Base-by-base conservation (phyloP, 2,329 filamentous ascomycete species). In the Cryphonectria nitschkei region DNA sequence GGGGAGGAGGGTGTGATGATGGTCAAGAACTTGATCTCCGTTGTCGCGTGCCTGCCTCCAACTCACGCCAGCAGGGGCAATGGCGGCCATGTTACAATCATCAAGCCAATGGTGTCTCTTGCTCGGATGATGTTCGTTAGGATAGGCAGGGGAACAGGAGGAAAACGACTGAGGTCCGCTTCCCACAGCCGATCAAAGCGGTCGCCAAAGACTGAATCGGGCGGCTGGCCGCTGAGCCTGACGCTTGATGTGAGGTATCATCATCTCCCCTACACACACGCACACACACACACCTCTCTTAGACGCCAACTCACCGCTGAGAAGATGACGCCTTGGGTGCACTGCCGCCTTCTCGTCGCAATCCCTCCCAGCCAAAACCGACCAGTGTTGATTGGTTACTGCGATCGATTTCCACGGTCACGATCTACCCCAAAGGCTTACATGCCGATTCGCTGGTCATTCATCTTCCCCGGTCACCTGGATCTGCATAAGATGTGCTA, bases 381-480 rank as follows among this genome's bases (percentile, higher is more conserved):
- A 29, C 67, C 56, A 32, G 39, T 62, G 41, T 65, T 54, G 43
- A 29, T 60, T 66, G 54, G 39, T 26, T 22, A 65, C 41, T 39
- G 37, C 34, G 14, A 26, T 56, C 61, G 43, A 54, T 34, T 37
- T 62, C 13, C 46, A n/a, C 43, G 26, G 50, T 65, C 64, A 66
- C 43, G n/a, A 50, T 29, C 37, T 34, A 22, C n/a, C n/a, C 52
- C 46, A 9, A 39, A 61, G 39, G 65, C 68, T 63, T 46, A 19
- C 63, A 32, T 68, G 68, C 70, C 70, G 65, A 68, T 66, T 65
- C 65, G 68, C 61, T 26, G 37, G 52, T 16, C 29, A 29, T 50
- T 14, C 63, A 41, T 64, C 37, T 39, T n/a, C 63, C 32, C 68
- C 52, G 61, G 68, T 65, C 68, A 63, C 63, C 63, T 68, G 56